These are phyloP conservation scores for Diutina neorugosa DNA, from an alignment of 1,139 yeast genomes.

Conservation along the genomic window DNA sequence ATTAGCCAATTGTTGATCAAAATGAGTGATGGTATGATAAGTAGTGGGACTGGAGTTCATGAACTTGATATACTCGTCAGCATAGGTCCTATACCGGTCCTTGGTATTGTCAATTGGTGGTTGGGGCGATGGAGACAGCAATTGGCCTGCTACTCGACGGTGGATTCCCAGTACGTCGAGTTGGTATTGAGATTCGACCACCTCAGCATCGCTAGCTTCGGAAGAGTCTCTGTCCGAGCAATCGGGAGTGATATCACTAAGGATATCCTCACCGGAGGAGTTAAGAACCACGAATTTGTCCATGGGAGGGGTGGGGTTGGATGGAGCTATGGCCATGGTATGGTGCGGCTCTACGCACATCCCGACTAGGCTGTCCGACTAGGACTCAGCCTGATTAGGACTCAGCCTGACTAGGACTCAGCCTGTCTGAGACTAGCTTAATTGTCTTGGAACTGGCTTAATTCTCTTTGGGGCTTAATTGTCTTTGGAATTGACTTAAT, in stretches of 20 bases:
- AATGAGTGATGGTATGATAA: conserved; percentile 24
- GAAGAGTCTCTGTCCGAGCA: neutral
- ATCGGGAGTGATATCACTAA: neutral
- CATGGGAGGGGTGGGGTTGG: neutral
- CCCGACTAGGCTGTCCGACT: too few species aligned
- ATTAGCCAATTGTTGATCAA: conserved; percentile 14
- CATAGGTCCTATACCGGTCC: conserved; percentile 10
- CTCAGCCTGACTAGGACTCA: too few species aligned
- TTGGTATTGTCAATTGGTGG: neutral
- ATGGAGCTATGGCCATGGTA: neutral
- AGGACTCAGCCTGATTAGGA: too few species aligned
- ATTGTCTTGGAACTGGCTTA: too few species aligned
- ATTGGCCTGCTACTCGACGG: neutral
- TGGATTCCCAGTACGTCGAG: neutral
- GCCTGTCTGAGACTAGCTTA: too few species aligned
- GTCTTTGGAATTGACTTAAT: too few species aligned
- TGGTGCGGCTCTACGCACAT: neutral
- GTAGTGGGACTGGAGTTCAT: conserved; percentile 31
- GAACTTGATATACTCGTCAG: conserved; percentile 24
- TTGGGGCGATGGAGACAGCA: neutral
- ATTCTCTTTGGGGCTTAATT: too few species aligned
- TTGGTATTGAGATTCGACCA: neutral
- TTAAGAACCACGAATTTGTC: neutral
- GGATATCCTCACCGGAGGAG: neutral
- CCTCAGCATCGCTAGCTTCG: neutral